Evolutionary conservation across 192 early-diverging fungal genomes (phyloP).

Genomic region (Diversispora epigaea): DNA sequence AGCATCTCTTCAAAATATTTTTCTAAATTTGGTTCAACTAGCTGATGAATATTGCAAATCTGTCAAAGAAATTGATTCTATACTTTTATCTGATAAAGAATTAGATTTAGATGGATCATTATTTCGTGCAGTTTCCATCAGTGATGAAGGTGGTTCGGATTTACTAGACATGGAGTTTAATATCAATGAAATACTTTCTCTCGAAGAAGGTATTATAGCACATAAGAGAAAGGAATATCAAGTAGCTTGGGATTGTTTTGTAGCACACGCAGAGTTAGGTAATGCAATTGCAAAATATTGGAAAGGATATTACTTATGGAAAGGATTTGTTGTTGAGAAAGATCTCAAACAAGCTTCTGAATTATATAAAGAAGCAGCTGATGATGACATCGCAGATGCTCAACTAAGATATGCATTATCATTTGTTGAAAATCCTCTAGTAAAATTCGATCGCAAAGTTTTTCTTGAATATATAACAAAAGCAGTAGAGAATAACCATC

Average conservation of each 20-base stretch:
- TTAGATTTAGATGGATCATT: too few species aligned
- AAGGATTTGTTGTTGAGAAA: constrained; percentile 21
- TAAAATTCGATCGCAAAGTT: neutral
- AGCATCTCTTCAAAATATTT: constrained; percentile 10
- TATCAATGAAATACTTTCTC: neutral
- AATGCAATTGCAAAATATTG: constrained; percentile 31
- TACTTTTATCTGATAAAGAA: too few species aligned
- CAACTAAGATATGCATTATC: constrained; percentile 28
- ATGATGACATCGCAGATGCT: constrained; percentile 27
- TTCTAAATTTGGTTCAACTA: neutral
- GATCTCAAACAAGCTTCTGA: neutral
- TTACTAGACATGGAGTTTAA: neutral
- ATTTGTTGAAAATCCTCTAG: neutral
- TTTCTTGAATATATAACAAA: constrained; percentile 7
- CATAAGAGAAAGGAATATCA: constrained; percentile 1
- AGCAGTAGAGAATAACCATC: neutral
- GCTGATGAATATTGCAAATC: neutral
- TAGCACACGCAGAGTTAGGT: constrained; percentile 5
- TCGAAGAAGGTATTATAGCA: neutral
- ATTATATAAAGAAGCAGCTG: constrained; percentile 29
- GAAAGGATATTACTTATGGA: constrained; percentile 31
- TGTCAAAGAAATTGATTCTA: neutral
- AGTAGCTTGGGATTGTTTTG: constrained; percentile 16
- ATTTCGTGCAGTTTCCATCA: too few species aligned
- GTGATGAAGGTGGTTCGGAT: too few species aligned